Evolutionary conservation across 1,139 yeast genomes (phyloP).

Genomic region (Geotrichum siamense): DNA sequence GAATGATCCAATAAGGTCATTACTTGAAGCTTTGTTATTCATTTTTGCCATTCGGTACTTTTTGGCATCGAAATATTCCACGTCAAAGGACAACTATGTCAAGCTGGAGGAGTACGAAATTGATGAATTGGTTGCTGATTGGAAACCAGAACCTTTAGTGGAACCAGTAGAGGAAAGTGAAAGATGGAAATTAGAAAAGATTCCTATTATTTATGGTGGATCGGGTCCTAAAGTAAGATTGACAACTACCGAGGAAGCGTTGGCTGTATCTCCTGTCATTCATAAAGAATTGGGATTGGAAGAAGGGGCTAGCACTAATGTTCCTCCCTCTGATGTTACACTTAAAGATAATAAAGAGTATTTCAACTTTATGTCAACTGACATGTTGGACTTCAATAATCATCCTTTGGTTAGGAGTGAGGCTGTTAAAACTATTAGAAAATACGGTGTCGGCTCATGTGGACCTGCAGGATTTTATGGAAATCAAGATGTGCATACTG

Average conservation of each 20-base stretch:
- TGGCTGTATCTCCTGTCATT: constrained; percentile 17
- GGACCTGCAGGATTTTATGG: constrained; percentile 99
- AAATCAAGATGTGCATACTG: constrained; percentile 83
- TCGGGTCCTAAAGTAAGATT: constrained; percentile 47
- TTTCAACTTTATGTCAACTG: constrained; percentile 35
- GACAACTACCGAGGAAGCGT: constrained; percentile 17
- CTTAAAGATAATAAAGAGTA: constrained; percentile 21
- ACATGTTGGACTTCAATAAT: constrained; percentile 57
- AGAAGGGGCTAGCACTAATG: constrained; percentile 4
- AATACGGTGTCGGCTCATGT: constrained; percentile 95
- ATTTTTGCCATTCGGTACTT: constrained; percentile 85
- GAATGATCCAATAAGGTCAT: constrained; percentile 86
- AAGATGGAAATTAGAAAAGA: constrained; percentile 52
- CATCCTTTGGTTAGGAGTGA: constrained; percentile 44
- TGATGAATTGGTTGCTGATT: constrained; percentile 77
- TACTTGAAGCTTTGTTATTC: constrained; percentile 69
- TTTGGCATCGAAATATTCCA: constrained; percentile 70
- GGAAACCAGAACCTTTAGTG: constrained; percentile 85
- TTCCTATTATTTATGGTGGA: constrained; percentile 58
- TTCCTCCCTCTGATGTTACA: constrained; percentile 20
- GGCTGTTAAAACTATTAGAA: constrained; percentile 53
- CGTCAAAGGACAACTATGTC: constrained; percentile 65
- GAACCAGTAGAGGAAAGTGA: constrained; percentile 47
- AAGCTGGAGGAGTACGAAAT: constrained; percentile 59
- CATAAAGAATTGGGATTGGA: constrained; percentile 5